phyloP scores from a whole-genome alignment of 2,329 filamentous ascomycete species.

The Lojkania enalia region DNA sequence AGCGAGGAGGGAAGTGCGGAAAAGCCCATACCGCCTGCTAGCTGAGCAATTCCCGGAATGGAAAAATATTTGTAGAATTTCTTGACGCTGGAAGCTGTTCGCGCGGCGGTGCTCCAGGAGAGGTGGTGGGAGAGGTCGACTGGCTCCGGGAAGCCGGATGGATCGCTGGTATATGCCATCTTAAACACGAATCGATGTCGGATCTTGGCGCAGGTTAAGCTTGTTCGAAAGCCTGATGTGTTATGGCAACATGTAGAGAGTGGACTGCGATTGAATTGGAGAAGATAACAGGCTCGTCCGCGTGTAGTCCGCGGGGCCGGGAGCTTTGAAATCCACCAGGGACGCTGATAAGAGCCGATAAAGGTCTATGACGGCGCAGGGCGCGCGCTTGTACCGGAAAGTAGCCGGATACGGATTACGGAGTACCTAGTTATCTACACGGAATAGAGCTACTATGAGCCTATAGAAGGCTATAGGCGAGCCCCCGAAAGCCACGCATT shows the following conservation, averaged over 20 bases:
- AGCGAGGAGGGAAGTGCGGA: too few relatives aligned
- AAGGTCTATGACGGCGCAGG: too few relatives aligned
- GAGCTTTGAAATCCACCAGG: not conserved
- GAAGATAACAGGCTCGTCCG: not conserved
- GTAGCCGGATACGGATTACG: too few relatives aligned
- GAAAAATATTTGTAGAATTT: conserved; percentile 82
- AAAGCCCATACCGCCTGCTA: conserved; percentile 58
- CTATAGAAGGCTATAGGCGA: too few relatives aligned
- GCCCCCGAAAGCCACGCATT: too few relatives aligned
- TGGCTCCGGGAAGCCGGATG: conserved; percentile 53
- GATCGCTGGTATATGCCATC: conserved; percentile 33
- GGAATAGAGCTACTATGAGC: too few relatives aligned
- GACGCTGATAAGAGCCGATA: not conserved
- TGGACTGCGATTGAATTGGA: conserved; percentile 20
- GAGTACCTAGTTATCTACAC: too few relatives aligned
- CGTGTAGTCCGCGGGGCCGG: not conserved
- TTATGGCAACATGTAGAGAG: conserved; percentile 12
- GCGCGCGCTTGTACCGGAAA: too few relatives aligned
- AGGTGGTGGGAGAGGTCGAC: conserved; percentile 79
- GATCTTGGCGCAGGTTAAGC: too few relatives aligned
- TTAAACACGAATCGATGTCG: too few relatives aligned
- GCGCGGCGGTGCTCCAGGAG: conserved; percentile 68
- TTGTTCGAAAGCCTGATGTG: not conserved
- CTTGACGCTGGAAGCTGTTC: conserved; percentile 71
- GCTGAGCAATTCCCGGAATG: conserved; percentile 64